Conservation (phyloP, 2,329 filamentous ascomycete species). For the Thielaviopsis euricoi region DNA sequence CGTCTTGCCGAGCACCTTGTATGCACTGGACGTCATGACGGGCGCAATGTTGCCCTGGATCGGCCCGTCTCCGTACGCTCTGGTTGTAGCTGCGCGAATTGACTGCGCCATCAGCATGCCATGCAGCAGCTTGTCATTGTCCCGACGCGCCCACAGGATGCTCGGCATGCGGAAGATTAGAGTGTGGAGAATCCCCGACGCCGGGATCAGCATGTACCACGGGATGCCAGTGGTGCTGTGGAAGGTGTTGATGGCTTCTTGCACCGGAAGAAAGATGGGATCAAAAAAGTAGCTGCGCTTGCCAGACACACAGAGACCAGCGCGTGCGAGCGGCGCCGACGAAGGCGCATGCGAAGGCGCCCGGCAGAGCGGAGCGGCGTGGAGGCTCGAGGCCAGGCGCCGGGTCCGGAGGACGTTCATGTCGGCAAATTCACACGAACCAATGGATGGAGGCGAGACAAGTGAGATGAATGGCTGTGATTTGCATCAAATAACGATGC, state of each 20-base stretch:
- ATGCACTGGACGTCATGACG: background rate
- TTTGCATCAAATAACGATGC: no score
- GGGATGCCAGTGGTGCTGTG: slow-evolving; percentile 29
- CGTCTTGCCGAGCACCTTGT: background rate
- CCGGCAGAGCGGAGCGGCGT: background rate
- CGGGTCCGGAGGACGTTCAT: background rate
- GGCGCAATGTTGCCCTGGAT: slow-evolving; percentile 12
- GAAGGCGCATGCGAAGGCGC: background rate
- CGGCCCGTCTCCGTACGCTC: slow-evolving; percentile 20
- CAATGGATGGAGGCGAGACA: no score
- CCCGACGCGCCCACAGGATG: slow-evolving; percentile 22
- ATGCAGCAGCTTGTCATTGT: slow-evolving; percentile 15
- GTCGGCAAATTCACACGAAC: no score
- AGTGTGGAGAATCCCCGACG: slow-evolving; percentile 31
- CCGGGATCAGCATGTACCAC: slow-evolving; percentile 38
- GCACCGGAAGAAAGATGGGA: slow-evolving; percentile 21
- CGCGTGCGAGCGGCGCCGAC: background rate
- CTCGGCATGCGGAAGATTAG: slow-evolving; percentile 30
- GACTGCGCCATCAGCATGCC: slow-evolving; percentile 14
- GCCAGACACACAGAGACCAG: background rate
- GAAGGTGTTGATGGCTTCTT: slow-evolving; percentile 26
- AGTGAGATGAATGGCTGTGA: no score
- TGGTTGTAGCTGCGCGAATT: slow-evolving; percentile 12
- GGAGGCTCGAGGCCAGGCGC: background rate
- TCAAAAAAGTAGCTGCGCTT: slow-evolving; percentile 9